phyloP scores from a whole-genome alignment of 306 rosid genomes.

The Cicer cuneatum region DNA sequence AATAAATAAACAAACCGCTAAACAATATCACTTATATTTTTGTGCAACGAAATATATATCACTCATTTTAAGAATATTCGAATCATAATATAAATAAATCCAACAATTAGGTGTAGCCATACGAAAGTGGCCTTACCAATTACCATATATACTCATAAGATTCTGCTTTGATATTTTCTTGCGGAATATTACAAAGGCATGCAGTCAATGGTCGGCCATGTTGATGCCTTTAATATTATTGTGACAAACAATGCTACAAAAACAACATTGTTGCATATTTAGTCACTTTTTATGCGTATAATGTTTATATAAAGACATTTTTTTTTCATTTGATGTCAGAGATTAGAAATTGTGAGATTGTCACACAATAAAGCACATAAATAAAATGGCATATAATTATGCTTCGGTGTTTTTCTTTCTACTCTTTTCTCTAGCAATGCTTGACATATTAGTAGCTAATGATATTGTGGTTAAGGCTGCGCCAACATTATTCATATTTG shows the following conservation, averaged over 20 bases:
- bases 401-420: conserved; percentile 24
- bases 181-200: conserved; percentile 32
- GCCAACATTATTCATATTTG: conserved; percentile 58
- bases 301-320: conserved; percentile 32
- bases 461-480: neutral
- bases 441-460: conserved; percentile 39
- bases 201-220: conserved; percentile 36
- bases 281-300: neutral
- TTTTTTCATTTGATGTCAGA: conserved; percentile 4
- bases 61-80: neutral
- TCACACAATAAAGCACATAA: conserved; percentile 23
- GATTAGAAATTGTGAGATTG: conserved; percentile 29
- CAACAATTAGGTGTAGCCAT: conserved; percentile 1
- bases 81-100: no score
- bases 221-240: neutral
- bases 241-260: neutral
- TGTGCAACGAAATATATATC: no score
- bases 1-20: neutral
- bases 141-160: neutral
- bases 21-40: neutral
- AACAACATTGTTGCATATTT: neutral
- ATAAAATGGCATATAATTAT: conserved; percentile 38
- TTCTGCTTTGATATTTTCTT: neutral
- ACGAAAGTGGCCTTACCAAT: neutral
- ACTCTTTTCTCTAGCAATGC: conserved; percentile 27